Conservation (phyloP, 2,329 filamentous ascomycete species). For the Alternaria burnsii region DNA sequence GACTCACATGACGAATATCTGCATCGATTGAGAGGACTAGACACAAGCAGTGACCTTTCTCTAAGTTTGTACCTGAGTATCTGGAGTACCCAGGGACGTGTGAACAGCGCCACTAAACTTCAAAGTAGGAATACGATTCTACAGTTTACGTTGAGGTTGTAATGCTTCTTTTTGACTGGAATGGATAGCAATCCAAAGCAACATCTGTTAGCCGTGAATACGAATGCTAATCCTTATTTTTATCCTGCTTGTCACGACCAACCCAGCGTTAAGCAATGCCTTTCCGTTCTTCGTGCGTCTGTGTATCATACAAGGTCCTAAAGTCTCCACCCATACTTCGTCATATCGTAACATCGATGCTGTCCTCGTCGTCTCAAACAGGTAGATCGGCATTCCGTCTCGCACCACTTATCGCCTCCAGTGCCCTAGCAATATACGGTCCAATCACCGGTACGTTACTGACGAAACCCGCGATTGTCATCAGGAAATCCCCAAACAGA, state of each 20-base stretch:
- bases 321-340: not conserved
- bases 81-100: not conserved
- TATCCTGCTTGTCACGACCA: not conserved
- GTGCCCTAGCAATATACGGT: conserved; percentile 78
- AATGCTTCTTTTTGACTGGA: not conserved
- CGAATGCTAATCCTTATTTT: not conserved
- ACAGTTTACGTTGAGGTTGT: not conserved
- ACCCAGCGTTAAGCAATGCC: not conserved
- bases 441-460: conserved; percentile 85
- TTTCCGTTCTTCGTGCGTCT: not conserved
- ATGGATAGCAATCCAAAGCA: not conserved
- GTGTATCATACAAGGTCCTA: conserved; percentile 8
- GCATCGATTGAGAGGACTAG: not conserved
- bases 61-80: not conserved
- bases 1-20: not conserved
- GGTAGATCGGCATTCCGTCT: conserved; percentile 23
- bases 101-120: not conserved
- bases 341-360: not conserved
- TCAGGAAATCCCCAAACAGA: conserved; percentile 94
- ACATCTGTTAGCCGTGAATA: not conserved
- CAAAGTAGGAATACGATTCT: not conserved
- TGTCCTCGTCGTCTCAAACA: conserved; percentile 13
- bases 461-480: conserved; percentile 88
- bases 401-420: conserved; percentile 56
- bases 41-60: not conserved